Percentiles rank a stretch among this genome's conserved stretches.
Conservation (phyloP, 2,329 filamentous ascomycete species). For the Xylariaceae sp. region DNA sequence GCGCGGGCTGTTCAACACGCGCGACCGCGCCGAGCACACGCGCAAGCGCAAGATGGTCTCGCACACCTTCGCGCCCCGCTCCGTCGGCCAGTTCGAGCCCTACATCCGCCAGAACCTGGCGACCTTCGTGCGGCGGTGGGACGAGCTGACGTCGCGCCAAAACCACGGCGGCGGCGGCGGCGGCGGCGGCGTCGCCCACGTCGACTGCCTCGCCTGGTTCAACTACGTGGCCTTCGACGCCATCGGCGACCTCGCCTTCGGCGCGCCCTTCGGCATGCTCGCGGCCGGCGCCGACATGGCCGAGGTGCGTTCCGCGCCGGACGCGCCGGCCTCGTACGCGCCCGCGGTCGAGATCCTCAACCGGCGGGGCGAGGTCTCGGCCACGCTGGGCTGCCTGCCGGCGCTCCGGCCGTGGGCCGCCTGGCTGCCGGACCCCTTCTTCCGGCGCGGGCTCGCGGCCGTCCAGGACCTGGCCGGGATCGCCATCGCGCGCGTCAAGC, state of each 20-base stretch:
- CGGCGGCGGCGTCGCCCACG: constrained; percentile 47
- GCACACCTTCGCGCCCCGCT: constrained; percentile 80
- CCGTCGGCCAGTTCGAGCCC: constrained; percentile 75
- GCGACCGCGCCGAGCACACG: constrained; percentile 72
- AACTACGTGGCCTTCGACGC: constrained; percentile 56
- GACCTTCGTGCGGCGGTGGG: constrained; percentile 66
- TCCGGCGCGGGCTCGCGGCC: constrained; percentile 63
- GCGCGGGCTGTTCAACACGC: constrained; percentile 82
- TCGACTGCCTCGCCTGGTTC: constrained; percentile 77
- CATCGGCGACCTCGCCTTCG: constrained; percentile 57
- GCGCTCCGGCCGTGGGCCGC: constrained; percentile 70
- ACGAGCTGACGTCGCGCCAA: constrained; percentile 47
- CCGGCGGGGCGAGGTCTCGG: constrained; percentile 77
- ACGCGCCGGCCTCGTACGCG: constrained; percentile 58
- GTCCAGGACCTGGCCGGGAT: constrained; percentile 81
- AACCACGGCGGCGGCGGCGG: too few species aligned
- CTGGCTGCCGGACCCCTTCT: constrained; percentile 77
- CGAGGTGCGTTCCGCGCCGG: constrained; percentile 58
- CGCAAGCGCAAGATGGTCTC: constrained; percentile 85
- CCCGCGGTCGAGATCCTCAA: constrained; percentile 84
- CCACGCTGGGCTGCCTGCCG: constrained; percentile 68
- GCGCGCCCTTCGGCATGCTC: constrained; percentile 77
- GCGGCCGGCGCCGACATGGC: constrained; percentile 67
- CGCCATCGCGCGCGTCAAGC: constrained; percentile 72
- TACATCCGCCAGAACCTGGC: constrained; percentile 79